Percentiles rank a stretch among this genome's conserved stretches.
phyloP scores from a whole-genome alignment of 352 stramenopile species.

The Globisporangium cystogenes region DNA sequence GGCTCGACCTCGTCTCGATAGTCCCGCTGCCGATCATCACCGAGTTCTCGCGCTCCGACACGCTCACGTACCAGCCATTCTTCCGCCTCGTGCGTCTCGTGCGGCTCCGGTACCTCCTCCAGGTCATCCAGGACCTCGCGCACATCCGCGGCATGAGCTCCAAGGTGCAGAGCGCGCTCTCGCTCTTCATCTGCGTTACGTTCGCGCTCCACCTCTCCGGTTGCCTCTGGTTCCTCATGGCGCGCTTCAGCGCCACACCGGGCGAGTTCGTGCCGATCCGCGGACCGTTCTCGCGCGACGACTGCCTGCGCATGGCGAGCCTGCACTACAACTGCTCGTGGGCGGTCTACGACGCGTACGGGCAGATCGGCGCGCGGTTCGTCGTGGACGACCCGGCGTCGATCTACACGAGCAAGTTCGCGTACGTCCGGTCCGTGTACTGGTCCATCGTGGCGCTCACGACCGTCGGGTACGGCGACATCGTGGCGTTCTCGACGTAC shows the following conservation, averaged over 20 bases:
- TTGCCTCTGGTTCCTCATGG: constrained; percentile 75
- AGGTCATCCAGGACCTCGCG: constrained; percentile 48
- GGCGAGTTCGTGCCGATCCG: constrained; percentile 20
- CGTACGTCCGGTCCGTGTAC: constrained; percentile 68
- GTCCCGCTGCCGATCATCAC: constrained; percentile 47
- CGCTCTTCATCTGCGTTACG: constrained; percentile 59
- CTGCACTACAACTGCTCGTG: constrained; percentile 64
- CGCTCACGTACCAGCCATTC: constrained; percentile 34
- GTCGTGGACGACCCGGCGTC: constrained; percentile 20
- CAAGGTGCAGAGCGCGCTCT: constrained; percentile 46
- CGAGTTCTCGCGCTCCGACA: constrained; percentile 34
- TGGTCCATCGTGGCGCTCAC: constrained; percentile 72
- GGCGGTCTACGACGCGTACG: constrained; percentile 63
- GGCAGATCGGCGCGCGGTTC: constrained; percentile 48
- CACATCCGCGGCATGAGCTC: constrained; percentile 53
- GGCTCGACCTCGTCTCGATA: constrained; percentile 48
- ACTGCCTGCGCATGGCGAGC: constrained; percentile 39
- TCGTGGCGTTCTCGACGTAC: constrained; percentile 64
- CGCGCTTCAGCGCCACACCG: constrained; percentile 40
- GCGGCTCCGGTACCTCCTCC: constrained; percentile 39
- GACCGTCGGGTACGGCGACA: constrained; percentile 73
- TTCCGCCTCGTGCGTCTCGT: constrained; percentile 44
- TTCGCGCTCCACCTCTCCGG: constrained; percentile 53
- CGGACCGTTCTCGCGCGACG: constrained; percentile 26
- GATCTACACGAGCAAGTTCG: constrained; percentile 49